Percentiles rank a stretch among this genome's conserved stretches.
Conservation (phyloP, 1,139 yeast genomes). For the Waltiozyma sp. region DNA sequence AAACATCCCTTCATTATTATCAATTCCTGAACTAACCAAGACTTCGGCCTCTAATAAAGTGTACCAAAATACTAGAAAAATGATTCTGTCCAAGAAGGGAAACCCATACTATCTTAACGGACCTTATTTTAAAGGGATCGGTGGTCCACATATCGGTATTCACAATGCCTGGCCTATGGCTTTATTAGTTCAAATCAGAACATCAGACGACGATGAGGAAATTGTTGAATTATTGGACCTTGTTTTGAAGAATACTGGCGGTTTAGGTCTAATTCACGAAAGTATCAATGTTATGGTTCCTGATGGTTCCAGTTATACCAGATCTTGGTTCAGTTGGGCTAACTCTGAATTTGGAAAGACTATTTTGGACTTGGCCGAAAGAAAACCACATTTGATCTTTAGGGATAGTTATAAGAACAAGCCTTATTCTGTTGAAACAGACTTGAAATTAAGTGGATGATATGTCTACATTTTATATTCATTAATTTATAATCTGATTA, state of each 20-base stretch:
- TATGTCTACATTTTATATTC: background rate
- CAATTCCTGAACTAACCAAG: conserved; percentile 73
- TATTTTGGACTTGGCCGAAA: conserved; percentile 57
- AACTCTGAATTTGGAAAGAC: conserved; percentile 87
- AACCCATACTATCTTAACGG: conserved; percentile 75
- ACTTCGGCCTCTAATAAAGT: conserved; percentile 33
- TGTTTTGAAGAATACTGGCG: conserved; percentile 54
- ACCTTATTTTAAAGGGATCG: conserved; percentile 56
- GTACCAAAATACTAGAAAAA: conserved; percentile 68
- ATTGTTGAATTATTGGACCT: conserved; percentile 38
- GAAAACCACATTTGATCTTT: conserved; percentile 67
- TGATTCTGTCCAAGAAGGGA: conserved; percentile 59
- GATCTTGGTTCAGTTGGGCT: conserved; percentile 94
- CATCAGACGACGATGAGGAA: conserved; percentile 62
- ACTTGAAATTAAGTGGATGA: too few relatives aligned
- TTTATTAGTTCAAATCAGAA: conserved; percentile 58
- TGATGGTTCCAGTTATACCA: conserved; percentile 38
- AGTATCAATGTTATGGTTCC: conserved; percentile 56
- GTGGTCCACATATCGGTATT: conserved; percentile 86
- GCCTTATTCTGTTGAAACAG: conserved; percentile 4
- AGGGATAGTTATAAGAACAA: conserved; percentile 26
- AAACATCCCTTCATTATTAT: conserved; percentile 69
- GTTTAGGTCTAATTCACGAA: conserved; percentile 79
- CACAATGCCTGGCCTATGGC: conserved; percentile 90
- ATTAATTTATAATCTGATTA: too few relatives aligned